A percentile compares a stretch with the other conserved stretches of the same genome.
Evolutionary conservation across 192 early-diverging fungal species (phyloP).

Genomic region (Coemansia sp.): DNA sequence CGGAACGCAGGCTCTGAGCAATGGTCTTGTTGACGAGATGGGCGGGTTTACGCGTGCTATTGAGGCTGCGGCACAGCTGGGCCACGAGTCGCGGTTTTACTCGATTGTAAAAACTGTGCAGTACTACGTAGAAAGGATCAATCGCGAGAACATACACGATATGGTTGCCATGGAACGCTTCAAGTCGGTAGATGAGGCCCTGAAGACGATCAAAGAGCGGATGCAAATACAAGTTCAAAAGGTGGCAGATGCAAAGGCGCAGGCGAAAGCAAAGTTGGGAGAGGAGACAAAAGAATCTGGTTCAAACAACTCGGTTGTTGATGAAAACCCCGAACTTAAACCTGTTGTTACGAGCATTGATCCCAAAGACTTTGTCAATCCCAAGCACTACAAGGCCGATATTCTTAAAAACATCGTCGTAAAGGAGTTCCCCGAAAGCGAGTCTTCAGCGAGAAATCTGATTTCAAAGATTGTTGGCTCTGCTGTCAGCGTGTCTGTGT

Average conservation of each 20-base stretch:
- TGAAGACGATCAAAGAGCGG: background rate
- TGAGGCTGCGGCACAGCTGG: slow-evolving; percentile 41
- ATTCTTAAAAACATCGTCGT: slow-evolving; percentile 47
- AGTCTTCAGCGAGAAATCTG: background rate
- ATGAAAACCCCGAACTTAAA: background rate
- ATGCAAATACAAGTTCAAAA: background rate
- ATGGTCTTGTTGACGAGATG: slow-evolving; percentile 65
- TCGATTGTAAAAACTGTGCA: slow-evolving; percentile 18
- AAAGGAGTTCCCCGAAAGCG: slow-evolving; percentile 50
- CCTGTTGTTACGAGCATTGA: background rate
- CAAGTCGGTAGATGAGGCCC: background rate
- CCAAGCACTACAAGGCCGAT: slow-evolving; percentile 18
- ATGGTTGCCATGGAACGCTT: background rate
- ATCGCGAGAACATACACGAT: background rate
- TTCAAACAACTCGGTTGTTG: background rate
- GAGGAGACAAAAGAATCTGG: background rate
- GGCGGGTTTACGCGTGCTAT: slow-evolving; percentile 58
- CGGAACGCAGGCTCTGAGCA: slow-evolving; percentile 58
- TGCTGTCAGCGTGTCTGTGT: background rate
- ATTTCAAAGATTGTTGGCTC: background rate
- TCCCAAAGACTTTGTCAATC: background rate
- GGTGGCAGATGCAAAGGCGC: background rate
- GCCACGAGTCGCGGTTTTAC: slow-evolving; percentile 35
- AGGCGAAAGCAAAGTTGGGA: background rate
- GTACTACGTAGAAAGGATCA: background rate